A percentile compares a stretch with the other conserved stretches of the same genome.
Evolutionary conservation across 2,329 filamentous ascomycete genomes (phyloP).

Genomic region (Didymella pomorum): DNA sequence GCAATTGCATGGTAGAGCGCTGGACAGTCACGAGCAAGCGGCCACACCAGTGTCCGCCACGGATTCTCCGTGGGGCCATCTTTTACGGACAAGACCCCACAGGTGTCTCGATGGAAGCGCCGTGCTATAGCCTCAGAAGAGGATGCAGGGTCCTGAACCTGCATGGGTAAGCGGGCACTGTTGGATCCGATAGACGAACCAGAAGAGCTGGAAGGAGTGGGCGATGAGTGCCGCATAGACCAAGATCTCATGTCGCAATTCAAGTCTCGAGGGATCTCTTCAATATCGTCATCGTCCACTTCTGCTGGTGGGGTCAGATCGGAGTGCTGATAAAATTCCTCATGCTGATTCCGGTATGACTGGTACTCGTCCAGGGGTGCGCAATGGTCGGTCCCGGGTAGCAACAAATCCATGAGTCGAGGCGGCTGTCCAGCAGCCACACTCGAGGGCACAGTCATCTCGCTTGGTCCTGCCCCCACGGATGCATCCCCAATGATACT

Average conservation of each 20-base stretch:
- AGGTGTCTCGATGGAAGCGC: slow-evolving; percentile 71
- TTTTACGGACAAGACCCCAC: slow-evolving; percentile 74
- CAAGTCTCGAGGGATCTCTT: slow-evolving; percentile 61
- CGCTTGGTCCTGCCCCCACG: slow-evolving; percentile 34
- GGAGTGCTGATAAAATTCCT: slow-evolving; percentile 45
- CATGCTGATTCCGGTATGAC: slow-evolving; percentile 46
- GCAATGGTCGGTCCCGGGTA: slow-evolving; percentile 59
- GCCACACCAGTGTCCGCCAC: slow-evolving; percentile 76
- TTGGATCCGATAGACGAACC: slow-evolving; percentile 43
- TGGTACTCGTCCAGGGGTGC: slow-evolving; percentile 51
- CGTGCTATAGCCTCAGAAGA: slow-evolving; percentile 69
- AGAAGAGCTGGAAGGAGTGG: slow-evolving; percentile 47
- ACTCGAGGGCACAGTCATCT: slow-evolving; percentile 44
- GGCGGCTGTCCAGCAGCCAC: slow-evolving; percentile 58
- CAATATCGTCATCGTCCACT: slow-evolving; percentile 58
- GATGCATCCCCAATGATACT: slow-evolving; percentile 51
- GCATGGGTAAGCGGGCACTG: slow-evolving; percentile 44
- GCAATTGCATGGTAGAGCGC: slow-evolving; percentile 73
- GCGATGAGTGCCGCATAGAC: slow-evolving; percentile 51
- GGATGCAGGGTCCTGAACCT: slow-evolving; percentile 59
- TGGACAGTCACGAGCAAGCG: slow-evolving; percentile 68
- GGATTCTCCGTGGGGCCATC: slow-evolving; percentile 74
- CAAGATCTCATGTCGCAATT: slow-evolving; percentile 45
- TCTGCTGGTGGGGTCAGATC: slow-evolving; percentile 42
- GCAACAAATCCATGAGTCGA: slow-evolving; percentile 57